Percentiles rank a stretch among this genome's conserved stretches.
Conservation (phyloP, 2,329 filamentous ascomycete genomes). For the Ophidiomyces ophidiicola region DNA sequence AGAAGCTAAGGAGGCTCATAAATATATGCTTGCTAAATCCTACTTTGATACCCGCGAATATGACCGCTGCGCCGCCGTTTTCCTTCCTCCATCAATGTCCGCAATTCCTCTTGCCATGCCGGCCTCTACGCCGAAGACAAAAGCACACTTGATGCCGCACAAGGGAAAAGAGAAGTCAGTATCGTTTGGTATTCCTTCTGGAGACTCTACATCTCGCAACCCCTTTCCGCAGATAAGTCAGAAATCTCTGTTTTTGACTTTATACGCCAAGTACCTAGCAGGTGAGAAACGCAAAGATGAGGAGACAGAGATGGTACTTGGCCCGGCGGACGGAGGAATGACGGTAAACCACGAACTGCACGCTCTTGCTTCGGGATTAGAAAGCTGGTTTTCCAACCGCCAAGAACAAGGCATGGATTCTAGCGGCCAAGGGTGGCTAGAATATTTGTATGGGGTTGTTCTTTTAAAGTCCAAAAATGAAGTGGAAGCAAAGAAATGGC, state of each 20-base stretch:
- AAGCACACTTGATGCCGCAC: constrained; percentile 32
- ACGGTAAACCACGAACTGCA: constrained; percentile 76
- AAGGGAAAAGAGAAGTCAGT: constrained; percentile 51
- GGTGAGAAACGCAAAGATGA: constrained; percentile 95
- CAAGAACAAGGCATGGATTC: constrained; percentile 47
- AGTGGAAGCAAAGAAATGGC: constrained; percentile 66
- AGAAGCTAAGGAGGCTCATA: constrained; percentile 66
- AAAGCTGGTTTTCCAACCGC: constrained; percentile 66
- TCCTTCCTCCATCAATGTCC: constrained; percentile 69
- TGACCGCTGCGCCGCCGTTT: constrained; percentile 82
- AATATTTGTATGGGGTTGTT: constrained; percentile 72
- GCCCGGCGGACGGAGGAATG: constrained; percentile 75
- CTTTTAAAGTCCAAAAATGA: constrained; percentile 86
- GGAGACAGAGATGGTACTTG: constrained; percentile 93
- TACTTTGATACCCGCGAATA: constrained; percentile 93
- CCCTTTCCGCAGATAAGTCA: constrained; percentile 55
- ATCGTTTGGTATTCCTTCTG: constrained; percentile 27
- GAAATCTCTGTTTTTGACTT: constrained; percentile 77
- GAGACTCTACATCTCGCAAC: constrained; percentile 24
- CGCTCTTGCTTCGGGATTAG: constrained; percentile 60
- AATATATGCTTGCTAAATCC: constrained; percentile 81
- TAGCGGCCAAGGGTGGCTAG: constrained; percentile 79
- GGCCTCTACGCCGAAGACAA: constrained; percentile 28
- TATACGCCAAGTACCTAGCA: constrained; percentile 85
- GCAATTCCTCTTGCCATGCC: constrained; percentile 48